Evolutionary conservation across 345 rosid species (phyloP), one percentile per base, ranked within the genome.

Genomic region (Corchorus capsularis): DNA sequence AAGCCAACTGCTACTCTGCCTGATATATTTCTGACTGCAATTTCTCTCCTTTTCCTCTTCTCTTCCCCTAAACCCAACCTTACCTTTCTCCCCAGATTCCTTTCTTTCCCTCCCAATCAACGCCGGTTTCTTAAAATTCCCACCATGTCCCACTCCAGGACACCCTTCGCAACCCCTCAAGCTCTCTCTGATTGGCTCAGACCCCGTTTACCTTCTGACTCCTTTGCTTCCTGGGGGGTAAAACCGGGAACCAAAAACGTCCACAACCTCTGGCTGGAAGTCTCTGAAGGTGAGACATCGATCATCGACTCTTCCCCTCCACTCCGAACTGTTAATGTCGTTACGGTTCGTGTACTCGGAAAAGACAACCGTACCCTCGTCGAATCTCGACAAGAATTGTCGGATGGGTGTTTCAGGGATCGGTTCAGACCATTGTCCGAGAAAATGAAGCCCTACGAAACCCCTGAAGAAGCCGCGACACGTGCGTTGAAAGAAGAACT

Each of bases 261-360:
- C 71, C 96, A 95, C 73, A 95, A 95, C 75, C 99, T 95, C 86
- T 95, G 97, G 97, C 92, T 95, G 8, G 98, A 95, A 75, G 87
- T 95, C 47, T 82, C 92, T 76, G 89, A 93, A 46, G 99, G 97
- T 20, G 98, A 93, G 76, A 88, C 90, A 49, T 82, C 82, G 12
- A 92, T 95, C 46, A 83, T 84, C 19, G 97, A 95, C 53, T 80
- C 97, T 12, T 82, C 68, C 41, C 98, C 96, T 8, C 98, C 98
- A 13, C 74, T 93, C 52, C 97, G 98, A 9, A 86, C 91, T 0
- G 90, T 95, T 62, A 89, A 83, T 76, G 98, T 93, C 56, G 96
- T 89, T 4, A 77, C 88, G 3, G 94, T 89, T 22, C 89, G 88
- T 5, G 74, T 91, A 5, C 56, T 90, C 60, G 89, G 91, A 0